These are phyloP conservation scores for Aspergillus pseudonomiae DNA, from an alignment of 2,329 filamentous ascomycete genomes.

Conservation along the genomic window DNA sequence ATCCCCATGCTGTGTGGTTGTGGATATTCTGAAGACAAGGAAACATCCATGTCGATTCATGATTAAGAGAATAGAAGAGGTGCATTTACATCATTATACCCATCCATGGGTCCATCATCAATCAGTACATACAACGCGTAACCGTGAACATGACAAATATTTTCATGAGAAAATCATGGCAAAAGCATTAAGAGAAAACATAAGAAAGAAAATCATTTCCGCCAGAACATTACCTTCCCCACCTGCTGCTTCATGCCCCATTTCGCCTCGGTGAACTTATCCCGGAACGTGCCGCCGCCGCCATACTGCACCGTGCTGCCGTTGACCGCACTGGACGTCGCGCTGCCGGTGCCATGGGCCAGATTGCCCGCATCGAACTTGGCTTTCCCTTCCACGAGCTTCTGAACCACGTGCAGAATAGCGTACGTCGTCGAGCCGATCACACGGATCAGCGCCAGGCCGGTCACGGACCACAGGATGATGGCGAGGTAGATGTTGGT, in stretches of 20 bases:
- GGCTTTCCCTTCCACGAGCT: conserved; percentile 82
- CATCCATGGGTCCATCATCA: conserved; percentile 17
- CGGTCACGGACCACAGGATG: conserved; percentile 89
- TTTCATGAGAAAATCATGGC: conserved; percentile 17
- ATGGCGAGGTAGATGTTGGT: conserved; percentile 90
- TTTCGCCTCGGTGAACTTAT: conserved; percentile 38
- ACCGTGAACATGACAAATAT: conserved; percentile 24
- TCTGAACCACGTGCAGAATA: conserved; percentile 80
- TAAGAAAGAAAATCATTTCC: conserved; percentile 30
- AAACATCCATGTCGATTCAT: background rate
- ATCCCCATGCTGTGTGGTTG: too few species aligned
- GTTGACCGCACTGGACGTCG: conserved; percentile 24
- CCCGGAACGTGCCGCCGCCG: conserved; percentile 37
- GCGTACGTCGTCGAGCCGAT: conserved; percentile 80
- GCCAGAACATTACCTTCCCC: conserved; percentile 45
- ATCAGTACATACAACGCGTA: conserved; percentile 14
- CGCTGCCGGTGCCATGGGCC: conserved; percentile 28
- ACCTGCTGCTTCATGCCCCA: conserved; percentile 38
- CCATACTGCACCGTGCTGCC: conserved; percentile 32
- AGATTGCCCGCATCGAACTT: conserved; percentile 52
- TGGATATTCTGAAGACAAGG: background rate
- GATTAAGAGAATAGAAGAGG: background rate
- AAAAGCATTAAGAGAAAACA: background rate
- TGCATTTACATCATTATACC: conserved; percentile 17
- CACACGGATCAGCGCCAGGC: conserved; percentile 83